Evolutionary conservation across 371 early-diverging fungal species (phyloP), one percentile per base, ranked within the genome.

Genomic region (Capniomyces stellatus): DNA sequence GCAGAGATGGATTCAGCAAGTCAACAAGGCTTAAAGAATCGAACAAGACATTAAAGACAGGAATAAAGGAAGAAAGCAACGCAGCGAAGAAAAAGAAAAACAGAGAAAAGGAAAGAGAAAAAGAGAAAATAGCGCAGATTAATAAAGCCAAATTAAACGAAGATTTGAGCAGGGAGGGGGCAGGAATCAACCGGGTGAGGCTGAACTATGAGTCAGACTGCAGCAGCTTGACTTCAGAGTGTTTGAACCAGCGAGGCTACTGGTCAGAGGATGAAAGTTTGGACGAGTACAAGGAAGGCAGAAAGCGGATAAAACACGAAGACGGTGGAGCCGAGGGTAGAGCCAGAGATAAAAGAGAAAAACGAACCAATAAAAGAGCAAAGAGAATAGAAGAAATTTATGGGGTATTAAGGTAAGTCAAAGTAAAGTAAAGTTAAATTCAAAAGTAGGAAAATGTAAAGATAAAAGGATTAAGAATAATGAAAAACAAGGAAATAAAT

Each of bases 21-120:
- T 35, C 35, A 15, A 35, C 35, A 10, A 6, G 35, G 15, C 35
- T 35, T 35, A 35, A 35, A 35, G 35, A 35, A 35, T 10, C 35
- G 63, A 64, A 40, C 54, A 58, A 24, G 63, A 62, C 3, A 35
- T 47, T n/a, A 57, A 58, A 12, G 43, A 27, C 13, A 10, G 51
- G 23, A 25, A 19, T 31, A 51, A 21, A 28, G 39, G 46, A 15
- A 30, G 23, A 59, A 56, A 29, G 43, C 59, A 2, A 64, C 55
- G 56, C 47, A 57, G 54, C 56, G 61, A 27, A 55, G 65, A 23
- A 29, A 56, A 56, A 35, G 10, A 15, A 15, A 15, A 35, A 15
- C 35, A 35, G 15, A 35, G 6, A 35, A 15, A 35, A 35, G 15
- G 35, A 35, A 35, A 35, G 15, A 35, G 15, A 35, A 35, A 15